phyloP scores from a whole-genome alignment of 495 filamentous ascomycete species.

The Penicillium verhagenii region DNA sequence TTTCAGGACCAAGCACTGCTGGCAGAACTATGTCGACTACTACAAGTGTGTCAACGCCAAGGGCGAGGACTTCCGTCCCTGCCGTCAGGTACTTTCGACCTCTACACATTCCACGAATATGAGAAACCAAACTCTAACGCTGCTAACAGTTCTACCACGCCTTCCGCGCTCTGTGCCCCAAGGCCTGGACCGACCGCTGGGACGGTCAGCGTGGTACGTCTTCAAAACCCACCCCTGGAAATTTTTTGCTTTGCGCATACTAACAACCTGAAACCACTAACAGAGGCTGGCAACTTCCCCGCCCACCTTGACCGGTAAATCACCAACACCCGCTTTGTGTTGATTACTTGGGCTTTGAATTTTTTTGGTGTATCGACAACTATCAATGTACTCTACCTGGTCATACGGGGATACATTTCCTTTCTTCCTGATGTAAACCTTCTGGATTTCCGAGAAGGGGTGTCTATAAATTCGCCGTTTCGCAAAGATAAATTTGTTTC shows the following conservation, averaged over 20 bases:
- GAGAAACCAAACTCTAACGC: constrained; percentile 3
- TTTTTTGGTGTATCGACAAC: constrained; percentile 39
- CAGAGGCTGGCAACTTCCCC: constrained; percentile 93
- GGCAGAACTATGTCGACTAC: constrained; percentile 99
- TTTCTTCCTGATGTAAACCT: constrained; percentile 21
- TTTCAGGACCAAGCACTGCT: constrained; percentile 77
- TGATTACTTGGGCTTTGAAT: constrained; percentile 26
- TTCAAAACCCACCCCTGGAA: constrained; percentile 20
- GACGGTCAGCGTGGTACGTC: constrained; percentile 92
- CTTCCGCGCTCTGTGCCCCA: constrained; percentile 95
- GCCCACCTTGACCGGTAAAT: constrained; percentile 48
- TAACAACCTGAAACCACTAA: constrained; percentile 9
- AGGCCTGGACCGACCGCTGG: constrained; percentile 92
- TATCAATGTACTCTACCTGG: constrained; percentile 46
- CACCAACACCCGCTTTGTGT: constrained; percentile 18
- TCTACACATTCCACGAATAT: not conserved
- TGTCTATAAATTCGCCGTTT: constrained; percentile 39
- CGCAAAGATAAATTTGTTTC: constrained; percentile 14
- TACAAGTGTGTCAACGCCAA: constrained; percentile 98
- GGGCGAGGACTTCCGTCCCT: constrained; percentile 98
- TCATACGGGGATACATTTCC: constrained; percentile 35
- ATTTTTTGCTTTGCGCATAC: constrained; percentile 8
- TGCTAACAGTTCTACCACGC: constrained; percentile 80
- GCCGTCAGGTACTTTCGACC: constrained; percentile 72
- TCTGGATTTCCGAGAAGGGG: constrained; percentile 18